Evolutionary conservation across 176 grass and related monocot species (phyloP).

Genomic region (Areca catechu): DNA sequence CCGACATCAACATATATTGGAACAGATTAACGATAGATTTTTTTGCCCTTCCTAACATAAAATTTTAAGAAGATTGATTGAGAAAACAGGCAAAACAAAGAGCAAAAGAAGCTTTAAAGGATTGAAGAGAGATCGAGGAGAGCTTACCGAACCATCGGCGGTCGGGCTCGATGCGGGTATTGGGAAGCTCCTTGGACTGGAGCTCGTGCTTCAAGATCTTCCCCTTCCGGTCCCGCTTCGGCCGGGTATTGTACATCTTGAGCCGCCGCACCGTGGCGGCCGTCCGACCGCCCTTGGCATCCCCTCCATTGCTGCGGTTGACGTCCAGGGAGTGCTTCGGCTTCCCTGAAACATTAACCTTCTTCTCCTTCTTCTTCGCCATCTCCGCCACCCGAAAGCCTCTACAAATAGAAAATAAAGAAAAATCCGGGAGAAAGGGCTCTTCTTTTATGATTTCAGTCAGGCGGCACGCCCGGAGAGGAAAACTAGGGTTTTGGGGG

Average conservation of each 20-base stretch:
- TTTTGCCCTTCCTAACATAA: too few species aligned
- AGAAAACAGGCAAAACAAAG: neutral
- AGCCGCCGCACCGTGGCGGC: slow-evolving; percentile 72
- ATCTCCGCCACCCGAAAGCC: slow-evolving; percentile 8
- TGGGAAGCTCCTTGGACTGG: slow-evolving; percentile 84
- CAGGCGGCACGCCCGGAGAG: too few species aligned
- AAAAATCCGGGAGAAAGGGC: too few species aligned
- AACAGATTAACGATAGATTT: too few species aligned
- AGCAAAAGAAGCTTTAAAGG: neutral
- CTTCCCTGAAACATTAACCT: slow-evolving; percentile 81
- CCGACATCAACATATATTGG: too few species aligned
- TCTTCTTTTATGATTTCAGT: too few species aligned
- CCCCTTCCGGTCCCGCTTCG: slow-evolving; percentile 52
- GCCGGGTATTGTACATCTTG: slow-evolving; percentile 63
- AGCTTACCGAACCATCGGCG: slow-evolving; percentile 72
- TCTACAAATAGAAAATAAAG: too few species aligned
- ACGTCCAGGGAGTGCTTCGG: slow-evolving; percentile 86
- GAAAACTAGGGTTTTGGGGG: too few species aligned
- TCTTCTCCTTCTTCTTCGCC: slow-evolving; percentile 85
- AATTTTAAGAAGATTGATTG: neutral
- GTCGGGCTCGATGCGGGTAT: slow-evolving; percentile 79
- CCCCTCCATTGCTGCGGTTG: slow-evolving; percentile 74
- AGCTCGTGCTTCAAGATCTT: slow-evolving; percentile 56
- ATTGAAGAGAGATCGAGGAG: neutral
- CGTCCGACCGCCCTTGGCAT: slow-evolving; percentile 43